Percentiles rank a stretch among this genome's conserved stretches.
These are phyloP conservation scores for Volvariella volvacea DNA, from an alignment of 1,284 basidiomycete genomes.

Conservation along the genomic window DNA sequence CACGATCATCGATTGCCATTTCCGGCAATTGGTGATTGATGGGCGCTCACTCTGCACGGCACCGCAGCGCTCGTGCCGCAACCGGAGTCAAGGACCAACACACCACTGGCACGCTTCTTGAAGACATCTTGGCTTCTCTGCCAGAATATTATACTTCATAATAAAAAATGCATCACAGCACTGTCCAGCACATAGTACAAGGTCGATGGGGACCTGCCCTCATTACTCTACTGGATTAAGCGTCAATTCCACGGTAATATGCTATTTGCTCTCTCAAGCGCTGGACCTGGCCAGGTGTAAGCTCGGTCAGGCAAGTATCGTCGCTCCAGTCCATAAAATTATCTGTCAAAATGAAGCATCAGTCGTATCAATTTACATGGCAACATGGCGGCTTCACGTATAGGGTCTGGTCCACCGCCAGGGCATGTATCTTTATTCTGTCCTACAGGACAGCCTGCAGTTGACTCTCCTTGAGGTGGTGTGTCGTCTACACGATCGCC, in stretches of 20 bases:
- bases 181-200: too few relatives aligned
- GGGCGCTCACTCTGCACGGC: too few relatives aligned
- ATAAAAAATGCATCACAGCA: too few relatives aligned
- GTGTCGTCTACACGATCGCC: neutral
- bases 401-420: neutral
- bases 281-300: constrained; percentile 5
- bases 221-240: too few relatives aligned
- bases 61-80: too few relatives aligned
- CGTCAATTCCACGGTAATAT: constrained; percentile 1
- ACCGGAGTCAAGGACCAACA: too few relatives aligned
- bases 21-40: too few relatives aligned
- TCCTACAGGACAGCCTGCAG: neutral
- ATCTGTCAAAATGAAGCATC: neutral
- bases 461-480: neutral
- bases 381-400: neutral
- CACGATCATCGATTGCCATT: too few relatives aligned
- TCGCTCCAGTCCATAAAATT: constrained; percentile 11
- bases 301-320: constrained; percentile 6
- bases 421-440: neutral
- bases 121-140: too few relatives aligned
- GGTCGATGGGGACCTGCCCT: too few relatives aligned
- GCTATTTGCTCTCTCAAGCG: constrained; percentile 6
- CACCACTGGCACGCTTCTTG: too few relatives aligned
- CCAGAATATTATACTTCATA: too few relatives aligned
- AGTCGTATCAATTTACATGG: neutral